Evolutionary conservation across 257 asterid genomes (phyloP).

Genomic region (Salvia splendens): DNA sequence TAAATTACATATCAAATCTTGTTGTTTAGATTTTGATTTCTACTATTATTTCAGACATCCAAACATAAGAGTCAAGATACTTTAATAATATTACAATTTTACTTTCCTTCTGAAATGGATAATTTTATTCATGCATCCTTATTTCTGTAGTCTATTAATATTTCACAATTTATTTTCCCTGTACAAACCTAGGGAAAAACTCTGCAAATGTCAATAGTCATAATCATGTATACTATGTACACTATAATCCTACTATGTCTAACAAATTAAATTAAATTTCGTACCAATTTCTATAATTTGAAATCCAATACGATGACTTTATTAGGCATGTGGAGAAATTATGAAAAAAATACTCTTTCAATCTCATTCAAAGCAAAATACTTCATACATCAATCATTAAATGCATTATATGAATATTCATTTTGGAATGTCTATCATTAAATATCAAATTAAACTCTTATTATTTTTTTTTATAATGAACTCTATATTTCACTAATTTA

Average conservation of each 20-base stretch:
- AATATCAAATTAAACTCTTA: too few species aligned
- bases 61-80: neutral
- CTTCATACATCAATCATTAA: too few species aligned
- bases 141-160: neutral
- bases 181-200: neutral
- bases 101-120: neutral
- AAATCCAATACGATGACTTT: neutral
- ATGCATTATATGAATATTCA: too few species aligned
- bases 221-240: neutral
- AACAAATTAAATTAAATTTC: neutral
- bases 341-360: too few species aligned
- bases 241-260: neutral
- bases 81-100: neutral
- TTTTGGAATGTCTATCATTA: too few species aligned
- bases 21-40: constrained; percentile 1
- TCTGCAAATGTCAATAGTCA: neutral
- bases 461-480: too few species aligned
- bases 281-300: neutral
- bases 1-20: neutral
- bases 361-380: too few species aligned
- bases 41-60: neutral
- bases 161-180: neutral
- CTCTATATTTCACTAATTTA: too few species aligned
- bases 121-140: neutral
- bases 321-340: neutral